Base-by-base conservation (phyloP, 2,329 filamentous ascomycete species). In the Ophiostoma montium region DNA sequence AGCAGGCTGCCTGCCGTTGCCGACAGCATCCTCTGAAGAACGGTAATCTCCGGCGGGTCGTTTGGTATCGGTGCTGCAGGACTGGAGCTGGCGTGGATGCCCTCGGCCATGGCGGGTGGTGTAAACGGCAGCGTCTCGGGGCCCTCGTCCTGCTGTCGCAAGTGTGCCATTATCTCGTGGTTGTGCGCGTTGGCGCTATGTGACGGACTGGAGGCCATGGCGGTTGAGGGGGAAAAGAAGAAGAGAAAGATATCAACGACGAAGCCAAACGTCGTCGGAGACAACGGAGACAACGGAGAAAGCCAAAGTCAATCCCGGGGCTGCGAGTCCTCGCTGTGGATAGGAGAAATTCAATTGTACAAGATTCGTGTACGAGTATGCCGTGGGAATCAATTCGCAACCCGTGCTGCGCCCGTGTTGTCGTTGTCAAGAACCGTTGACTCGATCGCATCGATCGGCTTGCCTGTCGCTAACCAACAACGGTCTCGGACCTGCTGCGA, bases 11-110 rank as follows among this genome's bases (percentile, higher is more conserved):
- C 92, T 49, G 84, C 83, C 56, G 90, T 86, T 46, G 92, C 92
- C 50, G 90, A 95, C 49, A 94, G 65, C 92, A 98, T 98, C 70
- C 90, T 92, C 69, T 96, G 90, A 12, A 75, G 67, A 19, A 88
- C 76, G 5, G 89, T 88, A 55, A 94, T 86, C 53, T 90, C 80
- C 23, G 72, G 65, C 35, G 69, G 68, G 35, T 70, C 67, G 49
- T 67, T 65, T 15, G 21, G 12, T 21, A n/a, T 27, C 31, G 42
- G 30, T 44, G 30, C 12, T 6, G 18, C 19, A 30, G 50, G 63
- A 63, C 48, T 60, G 59, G 33, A 18, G 7, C 13, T 5, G 21
- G 5, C 12, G 30, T 11, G n/a, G 23, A 33, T 33, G 33, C 16
- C 18, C 23, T 67, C 65, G 53, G 63, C 59, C 30, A 62, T 56